These are phyloP conservation scores for Ceratocystis smalleyi DNA, from an alignment of 2,329 filamentous ascomycete genomes.

Conservation along the genomic window DNA sequence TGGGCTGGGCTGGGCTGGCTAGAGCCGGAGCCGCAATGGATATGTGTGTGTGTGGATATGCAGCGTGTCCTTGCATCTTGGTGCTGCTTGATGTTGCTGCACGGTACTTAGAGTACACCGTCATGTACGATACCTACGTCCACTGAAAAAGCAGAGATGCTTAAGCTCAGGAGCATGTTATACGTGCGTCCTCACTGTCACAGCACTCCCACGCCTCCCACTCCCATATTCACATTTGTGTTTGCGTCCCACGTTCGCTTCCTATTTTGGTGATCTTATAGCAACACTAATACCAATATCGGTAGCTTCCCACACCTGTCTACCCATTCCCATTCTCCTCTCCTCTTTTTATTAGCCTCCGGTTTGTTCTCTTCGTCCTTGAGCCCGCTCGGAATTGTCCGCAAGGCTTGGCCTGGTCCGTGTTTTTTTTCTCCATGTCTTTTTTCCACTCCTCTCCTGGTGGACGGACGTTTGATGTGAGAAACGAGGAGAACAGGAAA, in stretches of 20 bases:
- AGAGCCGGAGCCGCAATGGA: neutral
- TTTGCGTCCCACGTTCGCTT: neutral
- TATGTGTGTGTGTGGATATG: neutral
- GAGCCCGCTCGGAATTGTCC: neutral
- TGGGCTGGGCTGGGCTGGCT: neutral
- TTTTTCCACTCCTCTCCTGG: neutral
- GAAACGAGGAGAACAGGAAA: neutral
- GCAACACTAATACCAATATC: neutral
- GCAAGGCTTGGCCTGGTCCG: constrained; percentile 1
- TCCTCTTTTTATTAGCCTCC: neutral
- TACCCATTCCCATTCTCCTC: neutral
- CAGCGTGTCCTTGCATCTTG: neutral
- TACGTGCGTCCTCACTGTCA: neutral
- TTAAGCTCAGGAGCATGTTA: neutral
- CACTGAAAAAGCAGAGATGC: neutral
- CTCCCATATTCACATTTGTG: neutral
- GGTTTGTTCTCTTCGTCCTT: constrained; percentile 2
- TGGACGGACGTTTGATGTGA: neutral
- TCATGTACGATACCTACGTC: neutral
- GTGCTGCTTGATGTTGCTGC: neutral
- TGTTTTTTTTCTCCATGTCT: neutral
- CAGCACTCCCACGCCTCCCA: neutral
- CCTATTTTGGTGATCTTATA: neutral
- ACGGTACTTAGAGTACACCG: neutral
- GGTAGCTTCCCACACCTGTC: neutral